These are phyloP conservation scores for Ceratobasidium papillatum DNA, from an alignment of 1,284 basidiomycete species.

Conservation along the genomic window DNA sequence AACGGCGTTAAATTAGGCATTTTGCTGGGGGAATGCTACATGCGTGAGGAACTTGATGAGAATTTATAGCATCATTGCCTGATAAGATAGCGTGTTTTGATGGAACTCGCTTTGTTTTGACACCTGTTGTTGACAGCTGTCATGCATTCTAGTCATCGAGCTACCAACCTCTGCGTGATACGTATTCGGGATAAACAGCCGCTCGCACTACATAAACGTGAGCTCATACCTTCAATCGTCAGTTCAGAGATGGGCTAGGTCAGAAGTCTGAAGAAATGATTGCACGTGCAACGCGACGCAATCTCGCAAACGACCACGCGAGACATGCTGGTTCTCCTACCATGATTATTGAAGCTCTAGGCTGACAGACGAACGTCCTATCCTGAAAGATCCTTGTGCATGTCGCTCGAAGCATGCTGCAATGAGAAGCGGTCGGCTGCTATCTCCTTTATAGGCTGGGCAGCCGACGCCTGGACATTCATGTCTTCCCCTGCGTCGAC, in stretches of 20 bases:
- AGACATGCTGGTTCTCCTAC: conserved; percentile 24
- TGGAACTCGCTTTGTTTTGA: neutral
- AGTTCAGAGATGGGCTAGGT: neutral
- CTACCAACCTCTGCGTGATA: neutral
- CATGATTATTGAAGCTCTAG: neutral
- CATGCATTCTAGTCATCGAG: neutral
- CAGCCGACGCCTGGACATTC: conserved; percentile 27
- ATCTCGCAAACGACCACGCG: conserved; percentile 12
- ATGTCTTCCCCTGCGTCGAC: conserved; percentile 2
- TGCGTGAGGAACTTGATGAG: neutral
- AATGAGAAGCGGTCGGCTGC: conserved; percentile 39
- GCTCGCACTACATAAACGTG: neutral
- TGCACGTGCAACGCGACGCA: conserved; percentile 16
- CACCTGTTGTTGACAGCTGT: neutral
- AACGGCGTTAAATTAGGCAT: neutral
- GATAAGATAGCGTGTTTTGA: conserved; percentile 6
- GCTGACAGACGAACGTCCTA: conserved; percentile 9
- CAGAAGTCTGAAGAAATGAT: neutral
- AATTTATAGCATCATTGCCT: neutral
- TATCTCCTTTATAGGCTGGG: conserved; percentile 28
- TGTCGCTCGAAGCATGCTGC: conserved; percentile 25
- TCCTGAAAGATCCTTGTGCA: conserved; percentile 3
- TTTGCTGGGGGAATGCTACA: neutral
- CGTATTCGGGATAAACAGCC: neutral
- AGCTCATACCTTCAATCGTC: neutral